phyloP scores from a whole-genome alignment of 2,329 filamentous ascomycete species.

The Myrmaecium sp. region DNA sequence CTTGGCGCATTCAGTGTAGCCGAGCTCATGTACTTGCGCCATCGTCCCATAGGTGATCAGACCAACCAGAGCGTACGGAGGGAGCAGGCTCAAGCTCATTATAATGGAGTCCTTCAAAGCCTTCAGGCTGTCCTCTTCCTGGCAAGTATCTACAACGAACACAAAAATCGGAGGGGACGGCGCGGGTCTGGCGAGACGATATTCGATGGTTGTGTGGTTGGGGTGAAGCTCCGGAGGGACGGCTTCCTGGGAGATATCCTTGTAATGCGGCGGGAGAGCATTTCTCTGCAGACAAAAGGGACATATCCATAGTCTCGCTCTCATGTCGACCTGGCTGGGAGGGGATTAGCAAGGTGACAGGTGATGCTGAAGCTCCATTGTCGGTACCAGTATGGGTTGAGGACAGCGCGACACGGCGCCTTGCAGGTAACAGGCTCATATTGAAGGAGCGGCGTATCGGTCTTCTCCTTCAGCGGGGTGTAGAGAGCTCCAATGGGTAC shows the following conservation, averaged over 20 bases:
- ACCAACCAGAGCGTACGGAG: slow-evolving; percentile 66
- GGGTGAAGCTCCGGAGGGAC: slow-evolving; percentile 73
- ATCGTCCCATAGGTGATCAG: slow-evolving; percentile 85
- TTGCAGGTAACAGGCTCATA: slow-evolving; percentile 98
- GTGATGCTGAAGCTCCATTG: background rate
- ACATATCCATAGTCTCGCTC: slow-evolving; percentile 74
- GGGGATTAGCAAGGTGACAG: slow-evolving; percentile 11
- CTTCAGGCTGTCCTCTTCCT: slow-evolving; percentile 71
- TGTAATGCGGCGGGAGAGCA: slow-evolving; percentile 69
- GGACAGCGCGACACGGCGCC: slow-evolving; percentile 79
- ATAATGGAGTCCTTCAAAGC: slow-evolving; percentile 74
- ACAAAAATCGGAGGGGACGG: slow-evolving; percentile 74
- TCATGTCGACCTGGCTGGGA: slow-evolving; percentile 61
- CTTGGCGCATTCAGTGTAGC: slow-evolving; percentile 94
- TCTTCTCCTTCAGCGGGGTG: slow-evolving; percentile 89
- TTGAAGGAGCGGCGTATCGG: slow-evolving; percentile 71
- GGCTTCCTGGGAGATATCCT: slow-evolving; percentile 69
- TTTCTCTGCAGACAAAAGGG: slow-evolving; percentile 77
- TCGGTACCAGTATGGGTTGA: slow-evolving; percentile 88
- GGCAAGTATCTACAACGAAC: slow-evolving; percentile 76
- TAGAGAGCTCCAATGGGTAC: slow-evolving; percentile 94
- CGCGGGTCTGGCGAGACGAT: slow-evolving; percentile 63
- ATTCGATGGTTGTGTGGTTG: slow-evolving; percentile 78
- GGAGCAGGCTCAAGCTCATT: slow-evolving; percentile 68
- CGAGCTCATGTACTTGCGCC: slow-evolving; percentile 95